These are phyloP conservation scores for Samsoniella hepiali DNA, from an alignment of 2,329 filamentous ascomycete genomes.

Conservation along the genomic window DNA sequence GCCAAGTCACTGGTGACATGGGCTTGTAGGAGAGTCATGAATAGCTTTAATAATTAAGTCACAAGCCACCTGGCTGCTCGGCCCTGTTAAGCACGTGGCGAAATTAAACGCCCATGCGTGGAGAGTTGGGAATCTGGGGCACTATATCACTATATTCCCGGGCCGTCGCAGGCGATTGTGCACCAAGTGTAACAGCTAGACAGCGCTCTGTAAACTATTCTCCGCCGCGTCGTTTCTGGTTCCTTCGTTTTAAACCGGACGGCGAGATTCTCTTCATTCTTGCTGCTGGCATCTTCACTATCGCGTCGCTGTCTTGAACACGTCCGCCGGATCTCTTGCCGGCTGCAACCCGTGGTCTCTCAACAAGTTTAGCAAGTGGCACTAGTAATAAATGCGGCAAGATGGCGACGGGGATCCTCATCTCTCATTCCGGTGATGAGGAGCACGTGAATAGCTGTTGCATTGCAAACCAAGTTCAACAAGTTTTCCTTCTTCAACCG, in stretches of 20 bases:
- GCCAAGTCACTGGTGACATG: conserved; percentile 47
- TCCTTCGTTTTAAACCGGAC: conserved; percentile 49
- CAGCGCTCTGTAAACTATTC: conserved; percentile 18
- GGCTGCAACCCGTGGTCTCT: conserved; percentile 35
- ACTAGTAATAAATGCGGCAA: conserved; percentile 50
- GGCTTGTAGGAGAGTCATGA: conserved; percentile 46
- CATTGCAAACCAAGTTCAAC: conserved; percentile 39
- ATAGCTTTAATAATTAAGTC: conserved; percentile 37
- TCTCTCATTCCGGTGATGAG: conserved; percentile 64
- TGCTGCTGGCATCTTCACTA: background rate
- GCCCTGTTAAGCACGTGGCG: conserved; percentile 56
- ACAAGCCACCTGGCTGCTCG: conserved; percentile 45
- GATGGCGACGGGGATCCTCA: conserved; percentile 48
- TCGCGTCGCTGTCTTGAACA: background rate
- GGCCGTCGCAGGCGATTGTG: conserved; percentile 45
- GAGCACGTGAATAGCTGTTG: conserved; percentile 49
- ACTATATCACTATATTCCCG: conserved; percentile 55
- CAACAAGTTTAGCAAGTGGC: conserved; percentile 49
- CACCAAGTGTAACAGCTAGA: background rate
- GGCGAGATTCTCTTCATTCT: background rate
- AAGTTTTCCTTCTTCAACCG: conserved; percentile 38
- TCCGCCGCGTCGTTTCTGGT: conserved; percentile 35
- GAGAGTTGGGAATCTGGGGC: conserved; percentile 46
- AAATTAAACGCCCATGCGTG: conserved; percentile 49
- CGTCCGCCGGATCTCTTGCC: background rate